Base-by-base conservation (phyloP, 495 filamentous ascomycete species). In the Xylaria venustula region DNA sequence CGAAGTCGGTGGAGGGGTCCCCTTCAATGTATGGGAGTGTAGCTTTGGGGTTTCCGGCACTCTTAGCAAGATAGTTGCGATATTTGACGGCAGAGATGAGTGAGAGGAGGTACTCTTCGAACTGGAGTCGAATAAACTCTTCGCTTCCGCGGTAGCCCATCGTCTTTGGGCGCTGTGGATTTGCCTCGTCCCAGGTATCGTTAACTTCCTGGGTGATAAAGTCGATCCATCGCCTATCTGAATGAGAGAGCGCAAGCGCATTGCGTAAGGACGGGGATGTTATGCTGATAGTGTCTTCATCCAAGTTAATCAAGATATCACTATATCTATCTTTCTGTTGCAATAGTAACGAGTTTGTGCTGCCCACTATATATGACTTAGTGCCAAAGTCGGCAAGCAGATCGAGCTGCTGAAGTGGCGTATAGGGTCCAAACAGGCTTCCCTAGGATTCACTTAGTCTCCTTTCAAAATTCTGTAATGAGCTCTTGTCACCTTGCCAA, bases 321-420 rank as follows among this genome's bases (percentile, higher is more conserved):
- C 92, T 95, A 74, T 98, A 98, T n/a, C 92, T 86, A 67, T 98
- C 94, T 72, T 87, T 93, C 67, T 98, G 94, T 64, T 97, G 92
- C 46, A 98, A 75, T 26, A 98, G 81, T 44, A 98, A 79, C 15
- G 92, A 95, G 70, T 98, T 98, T 25, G 94, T 98, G 42, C 93
- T 97, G 58, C 94, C 94, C 58, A 98, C 94, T 40, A 98, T 89
- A 70, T 98, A 98, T 9, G 92, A 96, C 76, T 95, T 98, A 15
- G 95, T 98, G 17, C 90, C 92, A 61, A 92, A 85, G 71, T 98
- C 94, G 48, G 94, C 93, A 22, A 98, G 83, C 58, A 97, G 78
- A 75, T 98, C 94, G 55, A 98, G 85, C 74, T 97, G 93, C 73
- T 98, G 94, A 23, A 98, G 75, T 19, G 94, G 94, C 2, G 95